Evolutionary conservation across 2,329 filamentous ascomycete species (phyloP).

Genomic region (Pleurostoma richardsiae): DNA sequence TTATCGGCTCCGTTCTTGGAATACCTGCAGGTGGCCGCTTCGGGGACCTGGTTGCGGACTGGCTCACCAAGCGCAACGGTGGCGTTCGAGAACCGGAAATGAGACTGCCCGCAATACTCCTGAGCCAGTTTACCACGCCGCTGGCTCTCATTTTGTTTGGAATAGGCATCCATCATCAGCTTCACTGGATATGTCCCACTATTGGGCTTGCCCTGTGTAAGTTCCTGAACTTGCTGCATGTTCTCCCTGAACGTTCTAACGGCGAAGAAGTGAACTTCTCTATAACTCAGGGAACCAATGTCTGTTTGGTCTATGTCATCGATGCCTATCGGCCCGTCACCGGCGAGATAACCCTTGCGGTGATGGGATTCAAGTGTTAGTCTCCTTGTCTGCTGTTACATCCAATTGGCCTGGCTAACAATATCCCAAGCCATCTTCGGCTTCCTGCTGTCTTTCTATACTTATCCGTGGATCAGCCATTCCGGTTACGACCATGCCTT

Average conservation of each 20-base stretch:
- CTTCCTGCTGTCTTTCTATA: slow-evolving; percentile 56
- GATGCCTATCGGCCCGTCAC: slow-evolving; percentile 53
- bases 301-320: slow-evolving; percentile 52
- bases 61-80: slow-evolving; percentile 44
- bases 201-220: slow-evolving; percentile 47
- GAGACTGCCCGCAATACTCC: slow-evolving; percentile 48
- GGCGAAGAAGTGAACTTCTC: slow-evolving; percentile 43
- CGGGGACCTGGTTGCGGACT: slow-evolving; percentile 41
- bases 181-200: slow-evolving; percentile 52
- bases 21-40: slow-evolving; percentile 44
- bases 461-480: slow-evolving; percentile 49
- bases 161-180: slow-evolving; percentile 36
- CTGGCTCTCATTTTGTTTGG: slow-evolving; percentile 40
- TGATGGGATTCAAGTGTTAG: slow-evolving; percentile 50
- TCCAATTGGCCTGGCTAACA: background rate
- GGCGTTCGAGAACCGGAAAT: slow-evolving; percentile 56
- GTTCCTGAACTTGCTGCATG: slow-evolving; percentile 14
- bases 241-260: slow-evolving; percentile 5
- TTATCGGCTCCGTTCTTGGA: slow-evolving; percentile 42
- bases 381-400: background rate
- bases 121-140: slow-evolving; percentile 45
- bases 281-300: slow-evolving; percentile 49
- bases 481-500: slow-evolving; percentile 46
- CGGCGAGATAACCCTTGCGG: slow-evolving; percentile 48
- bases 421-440: slow-evolving; percentile 40